Evolutionary conservation across 805 yeast genomes (phyloP), one percentile per base, ranked within the genome.

Genomic region (Sugiyamaella qingdaonensis): DNA sequence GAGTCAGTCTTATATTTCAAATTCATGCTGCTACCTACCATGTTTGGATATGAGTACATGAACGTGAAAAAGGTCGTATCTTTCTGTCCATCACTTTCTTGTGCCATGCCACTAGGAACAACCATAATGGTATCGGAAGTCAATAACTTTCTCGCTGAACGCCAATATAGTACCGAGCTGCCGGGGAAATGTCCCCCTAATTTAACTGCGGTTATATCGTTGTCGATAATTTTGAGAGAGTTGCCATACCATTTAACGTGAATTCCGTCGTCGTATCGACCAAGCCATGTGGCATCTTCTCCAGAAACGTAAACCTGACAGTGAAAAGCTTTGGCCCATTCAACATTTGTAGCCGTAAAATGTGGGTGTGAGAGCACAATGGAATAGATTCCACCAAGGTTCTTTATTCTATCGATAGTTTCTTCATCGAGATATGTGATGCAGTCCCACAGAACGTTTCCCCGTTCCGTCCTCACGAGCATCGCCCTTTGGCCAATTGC

Each of bases 401-500:
- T 21, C 13, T 39, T 39, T 5, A 39, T 10, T 5, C 13, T 16
- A 10, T 16, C 21, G 11, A 39, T 39, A 4, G 43, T 39, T 16
- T 14, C 43, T 10, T 39, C 43, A 16, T 39, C 43, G 4, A 39
- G 13, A 9, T 39, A 39, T 16, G 43, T 16, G 13, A 39, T 21
- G 21, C 61, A 58, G 27, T 58, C 61, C 61, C 61, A 58, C 29
- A 58, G 33, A 2, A 58, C 46, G 33, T 58, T 58, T 11, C 61
- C 61, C 14, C 52, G 54, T 19, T 51, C 39, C 4, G 58, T 49
- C 37, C 54, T 31, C 47, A 58, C 46, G 21, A 58, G 42, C 33
- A 58, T 53, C 21, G 59, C 60, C 11, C 60, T 55, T 42, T 58
- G 61, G 33, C 61, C 59, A 32, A 58, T 58, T 10, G 61, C 61